Conservation (phyloP, 495 filamentous ascomycete genomes). For the Neurospora sp. region DNA sequence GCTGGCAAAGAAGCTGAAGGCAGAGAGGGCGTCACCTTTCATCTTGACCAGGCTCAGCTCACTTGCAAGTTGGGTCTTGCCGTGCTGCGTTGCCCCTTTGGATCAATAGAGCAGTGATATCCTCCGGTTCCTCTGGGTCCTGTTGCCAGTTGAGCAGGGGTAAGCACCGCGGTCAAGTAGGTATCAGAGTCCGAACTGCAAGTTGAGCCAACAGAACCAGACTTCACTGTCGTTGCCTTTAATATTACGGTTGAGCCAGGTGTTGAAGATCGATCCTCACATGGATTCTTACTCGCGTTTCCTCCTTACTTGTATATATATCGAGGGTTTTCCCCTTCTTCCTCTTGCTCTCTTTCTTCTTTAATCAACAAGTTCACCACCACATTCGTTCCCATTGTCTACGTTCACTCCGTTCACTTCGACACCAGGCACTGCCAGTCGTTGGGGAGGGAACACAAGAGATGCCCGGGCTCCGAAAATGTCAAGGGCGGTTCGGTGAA, state of each 20-base stretch:
- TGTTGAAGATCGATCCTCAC: too few species aligned
- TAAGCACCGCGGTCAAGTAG: background rate
- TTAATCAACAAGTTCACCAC: too few species aligned
- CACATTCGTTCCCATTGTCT: too few species aligned
- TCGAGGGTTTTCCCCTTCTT: too few species aligned
- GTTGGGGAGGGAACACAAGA: background rate
- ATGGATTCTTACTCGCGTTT: too few species aligned
- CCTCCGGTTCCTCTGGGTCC: too few species aligned
- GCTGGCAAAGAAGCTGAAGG: background rate
- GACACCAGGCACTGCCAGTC: background rate
- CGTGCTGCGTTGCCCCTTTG: too few species aligned
- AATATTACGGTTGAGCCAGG: background rate
- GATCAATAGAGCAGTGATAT: too few species aligned
- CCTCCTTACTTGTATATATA: too few species aligned
- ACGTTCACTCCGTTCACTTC: too few species aligned
- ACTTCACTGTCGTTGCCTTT: background rate
- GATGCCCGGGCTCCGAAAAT: background rate
- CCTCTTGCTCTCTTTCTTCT: too few species aligned
- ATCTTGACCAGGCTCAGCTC: background rate
- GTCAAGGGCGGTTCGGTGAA: background rate
- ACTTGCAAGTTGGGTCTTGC: background rate
- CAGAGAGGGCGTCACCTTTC: background rate
- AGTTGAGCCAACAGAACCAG: background rate
- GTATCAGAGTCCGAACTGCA: background rate
- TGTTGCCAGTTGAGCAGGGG: too few species aligned